phyloP scores from a whole-genome alignment of 108 stramenopile genomes.

The Pseudonitzschia pungens region DNA sequence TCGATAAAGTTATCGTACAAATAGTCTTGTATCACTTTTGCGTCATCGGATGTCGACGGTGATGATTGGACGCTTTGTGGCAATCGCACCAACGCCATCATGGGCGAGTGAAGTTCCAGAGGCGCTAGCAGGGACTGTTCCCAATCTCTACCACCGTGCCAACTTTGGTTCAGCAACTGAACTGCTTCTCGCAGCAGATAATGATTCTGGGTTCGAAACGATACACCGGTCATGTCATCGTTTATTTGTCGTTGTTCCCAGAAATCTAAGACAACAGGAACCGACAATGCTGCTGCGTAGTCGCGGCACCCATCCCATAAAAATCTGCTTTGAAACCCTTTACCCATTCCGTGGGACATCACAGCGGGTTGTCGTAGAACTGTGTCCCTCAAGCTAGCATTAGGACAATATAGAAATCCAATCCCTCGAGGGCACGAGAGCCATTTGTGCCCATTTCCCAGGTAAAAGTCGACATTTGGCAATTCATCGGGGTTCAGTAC shows the following conservation, averaged over 20 bases:
- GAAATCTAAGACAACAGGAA: constrained; percentile 58
- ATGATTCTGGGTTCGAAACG: constrained; percentile 33
- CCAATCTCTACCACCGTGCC: constrained; percentile 45
- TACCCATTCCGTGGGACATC: constrained; percentile 63
- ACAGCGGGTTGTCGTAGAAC: constrained; percentile 58
- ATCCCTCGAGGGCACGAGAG: constrained; percentile 67
- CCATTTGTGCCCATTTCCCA: constrained; percentile 78
- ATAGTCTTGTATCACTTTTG: constrained; percentile 66
- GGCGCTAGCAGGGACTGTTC: constrained; percentile 43
- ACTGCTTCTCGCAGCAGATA: constrained; percentile 46
- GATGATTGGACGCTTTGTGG: constrained; percentile 26
- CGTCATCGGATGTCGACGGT: constrained; percentile 54
- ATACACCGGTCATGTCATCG: not conserved
- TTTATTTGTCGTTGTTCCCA: constrained; percentile 35
- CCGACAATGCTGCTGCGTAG: constrained; percentile 56
- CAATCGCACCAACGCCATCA: constrained; percentile 68
- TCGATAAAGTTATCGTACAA: constrained; percentile 54
- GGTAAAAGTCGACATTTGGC: constrained; percentile 55
- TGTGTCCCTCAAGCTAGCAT: constrained; percentile 43
- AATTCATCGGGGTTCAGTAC: not conserved
- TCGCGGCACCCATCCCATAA: constrained; percentile 78
- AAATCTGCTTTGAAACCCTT: constrained; percentile 68
- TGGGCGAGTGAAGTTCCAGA: constrained; percentile 48
- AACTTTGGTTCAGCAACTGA: constrained; percentile 38
- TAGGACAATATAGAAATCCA: constrained; percentile 53